Evolutionary conservation across 805 yeast genomes (phyloP), one percentile per base, ranked within the genome.

Genomic region (Starmerella vaccinii): DNA sequence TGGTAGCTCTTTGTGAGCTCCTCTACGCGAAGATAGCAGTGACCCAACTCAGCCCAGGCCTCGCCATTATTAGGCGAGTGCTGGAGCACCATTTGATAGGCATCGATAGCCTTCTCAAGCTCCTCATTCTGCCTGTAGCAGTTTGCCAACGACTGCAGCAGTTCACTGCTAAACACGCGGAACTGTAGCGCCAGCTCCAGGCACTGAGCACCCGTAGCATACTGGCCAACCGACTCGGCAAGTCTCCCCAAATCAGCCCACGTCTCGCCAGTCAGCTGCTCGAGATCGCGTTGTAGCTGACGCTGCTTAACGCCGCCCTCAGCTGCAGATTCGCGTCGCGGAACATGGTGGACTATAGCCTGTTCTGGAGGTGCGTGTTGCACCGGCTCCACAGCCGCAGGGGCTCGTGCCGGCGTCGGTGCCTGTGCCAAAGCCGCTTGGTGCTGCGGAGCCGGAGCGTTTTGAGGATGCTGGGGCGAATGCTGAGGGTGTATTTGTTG

Each of bases 11-110:
- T 78, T 66, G 86, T 96, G 54, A 92, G 74, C 62, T 92, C 98
- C 67, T 92, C 98, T 65, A 89, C 72, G 96, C 92, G 92, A 59
- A 92, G 71, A 65, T 88, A 92, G 70, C 98, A 92, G 69, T 92
- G 97, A 48, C 98, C 70, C 60, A 89, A 71, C 15, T 90, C 76
- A 0, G 97, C 97, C 97, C 98, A 92, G 33, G 94, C 86, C 60
- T 90, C 97, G 52, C 97, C 96, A 60, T 87, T 81, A 63, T 85
- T 90, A 19, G 88, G 90, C 61, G 82, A 80, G 49, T 84, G 75
- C 49, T 82, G 76, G 50, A 92, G 69, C 5, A 95, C 94, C 59
- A 87, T 77, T 67, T 90, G 94, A 68, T 87, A 90, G 56, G 87
- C 76, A 65, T 92, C 97, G 13, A 95, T 94, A 15, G 97, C 97